These are phyloP conservation scores for Davidsoniella neocaledoniae DNA, from an alignment of 2,329 filamentous ascomycete species.

Conservation along the genomic window DNA sequence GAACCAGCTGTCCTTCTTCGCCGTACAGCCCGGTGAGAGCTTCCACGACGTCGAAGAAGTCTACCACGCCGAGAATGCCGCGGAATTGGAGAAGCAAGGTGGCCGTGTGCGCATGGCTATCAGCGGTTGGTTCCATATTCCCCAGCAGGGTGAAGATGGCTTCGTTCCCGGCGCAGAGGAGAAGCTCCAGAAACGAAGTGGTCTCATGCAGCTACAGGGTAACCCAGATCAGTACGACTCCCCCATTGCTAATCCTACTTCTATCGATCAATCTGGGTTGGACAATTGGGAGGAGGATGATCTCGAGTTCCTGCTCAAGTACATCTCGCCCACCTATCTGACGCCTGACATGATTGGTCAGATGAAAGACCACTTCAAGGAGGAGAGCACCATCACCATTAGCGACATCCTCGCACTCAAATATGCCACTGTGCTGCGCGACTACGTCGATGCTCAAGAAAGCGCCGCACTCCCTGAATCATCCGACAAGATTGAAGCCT, in stretches of 20 bases:
- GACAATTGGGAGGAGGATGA: slow-evolving; percentile 57
- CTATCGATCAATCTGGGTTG: slow-evolving; percentile 26
- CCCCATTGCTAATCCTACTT: slow-evolving; percentile 46
- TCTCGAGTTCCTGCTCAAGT: slow-evolving; percentile 77
- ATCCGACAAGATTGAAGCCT: slow-evolving; percentile 39
- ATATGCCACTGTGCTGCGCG: slow-evolving; percentile 55
- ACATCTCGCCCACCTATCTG: slow-evolving; percentile 77
- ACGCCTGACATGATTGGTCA: slow-evolving; percentile 81
- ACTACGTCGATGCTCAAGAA: slow-evolving; percentile 54
- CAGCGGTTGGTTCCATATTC: slow-evolving; percentile 97
- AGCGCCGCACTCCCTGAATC: slow-evolving; percentile 26
- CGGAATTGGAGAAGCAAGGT: slow-evolving; percentile 48
- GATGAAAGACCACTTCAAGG: slow-evolving; percentile 61
- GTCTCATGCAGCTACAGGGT: slow-evolving; percentile 80
- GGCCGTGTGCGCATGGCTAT: slow-evolving; percentile 89
- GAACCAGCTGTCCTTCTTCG: slow-evolving; percentile 97
- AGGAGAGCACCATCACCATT: slow-evolving; percentile 71
- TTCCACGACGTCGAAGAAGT: slow-evolving; percentile 99
- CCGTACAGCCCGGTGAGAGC: slow-evolving; percentile 93
- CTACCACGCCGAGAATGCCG: slow-evolving; percentile 49
- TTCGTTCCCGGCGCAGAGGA: slow-evolving; percentile 80
- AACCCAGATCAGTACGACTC: slow-evolving; percentile 80
- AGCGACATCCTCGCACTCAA: slow-evolving; percentile 61
- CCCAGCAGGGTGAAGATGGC: slow-evolving; percentile 83
- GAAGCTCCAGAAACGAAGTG: slow-evolving; percentile 74